phyloP scores from a whole-genome alignment of 495 filamentous ascomycete genomes.

The Rusavskia elegans region DNA sequence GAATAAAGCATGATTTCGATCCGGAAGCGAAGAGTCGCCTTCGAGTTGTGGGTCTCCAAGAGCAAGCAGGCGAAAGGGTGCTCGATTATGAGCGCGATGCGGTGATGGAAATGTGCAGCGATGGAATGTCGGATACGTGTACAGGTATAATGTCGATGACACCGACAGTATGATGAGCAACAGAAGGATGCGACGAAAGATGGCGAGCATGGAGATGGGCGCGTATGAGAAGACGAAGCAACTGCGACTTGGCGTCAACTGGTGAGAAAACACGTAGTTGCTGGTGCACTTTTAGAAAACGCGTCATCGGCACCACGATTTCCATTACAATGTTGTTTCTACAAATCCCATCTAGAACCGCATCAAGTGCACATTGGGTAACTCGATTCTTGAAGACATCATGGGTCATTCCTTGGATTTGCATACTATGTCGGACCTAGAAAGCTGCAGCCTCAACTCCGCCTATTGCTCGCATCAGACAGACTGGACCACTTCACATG shows the following conservation, averaged over 20 bases:
- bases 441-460: neutral
- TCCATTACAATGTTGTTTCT: no score
- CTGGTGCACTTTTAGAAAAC: no score
- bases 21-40: slow-evolving; percentile 69
- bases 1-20: slow-evolving; percentile 39
- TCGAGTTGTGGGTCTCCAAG: slow-evolving; percentile 93
- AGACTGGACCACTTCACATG: slow-evolving; percentile 50
- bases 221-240: no score
- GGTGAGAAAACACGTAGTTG: no score
- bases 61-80: slow-evolving; percentile 73
- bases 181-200: slow-evolving; percentile 44
- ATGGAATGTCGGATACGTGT: slow-evolving; percentile 73
- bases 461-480: neutral
- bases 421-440: neutral
- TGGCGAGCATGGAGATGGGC: slow-evolving; percentile 10
- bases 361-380: no score
- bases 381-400: neutral
- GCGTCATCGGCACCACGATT: no score
- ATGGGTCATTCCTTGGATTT: neutral
- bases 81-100: slow-evolving; percentile 19
- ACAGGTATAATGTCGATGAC: slow-evolving; percentile 58
- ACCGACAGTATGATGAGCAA: slow-evolving; percentile 57
- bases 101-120: slow-evolving; percentile 61
- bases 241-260: no score
- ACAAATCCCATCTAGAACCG: no score